Base-by-base conservation (phyloP, 1,284 basidiomycete genomes). In the Melampsora americana region DNA sequence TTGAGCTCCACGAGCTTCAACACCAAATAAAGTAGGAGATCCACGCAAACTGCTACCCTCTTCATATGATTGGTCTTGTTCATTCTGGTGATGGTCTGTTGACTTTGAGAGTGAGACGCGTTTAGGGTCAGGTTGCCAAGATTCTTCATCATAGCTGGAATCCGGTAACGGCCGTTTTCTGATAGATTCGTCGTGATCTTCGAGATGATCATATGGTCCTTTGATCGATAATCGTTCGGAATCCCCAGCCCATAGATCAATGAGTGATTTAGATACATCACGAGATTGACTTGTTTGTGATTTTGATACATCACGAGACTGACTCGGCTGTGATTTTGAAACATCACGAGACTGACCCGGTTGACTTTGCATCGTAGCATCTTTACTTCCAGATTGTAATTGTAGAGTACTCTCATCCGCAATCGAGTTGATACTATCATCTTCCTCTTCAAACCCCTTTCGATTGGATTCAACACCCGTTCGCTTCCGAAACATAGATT, bases 11-110 rank as follows among this genome's bases (percentile, higher is more conserved):
- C 59, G 11, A 26, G 28, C n/a, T 7, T 61, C 61, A 32, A 73
- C 64, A 16, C 71, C 71, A 32, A 73, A 73, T 6, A 73, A 39
- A 42, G 71, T 73, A 32, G 71, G 71, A n/a, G 71, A 73, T 44
- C 44, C 32, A 2, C 61, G 70, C 28, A 46, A 39, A 46, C 64
- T 66, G 20, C 56, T 62, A 62, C 26, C 32, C 59, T 62, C 48
- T 18, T 42, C 46, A 53, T 64, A 28, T 20, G 50, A 53, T 53
- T 16, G 50, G 14, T 53, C 50, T 53, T 53, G 50, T 23, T 53
- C 18, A 23, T 53, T 16, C 14, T 3, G 23, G 5, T 20, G 2
- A 53, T 53, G 5, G 2, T 53, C 18, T 5, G 3, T 3, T 20
- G 50, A 18, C 12, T 5, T 53, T 23, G 50, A 53, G 14, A 53